Conservation (phyloP, 2,329 filamentous ascomycete genomes). For the Epichloe sibirici region DNA sequence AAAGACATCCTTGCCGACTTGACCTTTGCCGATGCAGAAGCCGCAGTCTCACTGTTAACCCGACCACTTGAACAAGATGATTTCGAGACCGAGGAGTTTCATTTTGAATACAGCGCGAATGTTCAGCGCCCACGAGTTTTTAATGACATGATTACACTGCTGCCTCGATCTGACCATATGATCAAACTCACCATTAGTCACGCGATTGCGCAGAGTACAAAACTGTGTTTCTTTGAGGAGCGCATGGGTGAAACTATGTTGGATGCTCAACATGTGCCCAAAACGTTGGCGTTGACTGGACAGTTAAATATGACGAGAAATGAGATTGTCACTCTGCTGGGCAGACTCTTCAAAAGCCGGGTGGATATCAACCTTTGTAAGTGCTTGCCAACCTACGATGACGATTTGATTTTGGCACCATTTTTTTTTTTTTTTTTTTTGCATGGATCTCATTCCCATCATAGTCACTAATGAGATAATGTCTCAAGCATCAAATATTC, state of each 20-base stretch:
- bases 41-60: slow-evolving; percentile 55
- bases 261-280: slow-evolving; percentile 84
- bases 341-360: slow-evolving; percentile 79
- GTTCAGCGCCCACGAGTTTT: slow-evolving; percentile 84
- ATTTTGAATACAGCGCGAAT: slow-evolving; percentile 88
- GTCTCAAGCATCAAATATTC: slow-evolving; percentile 71
- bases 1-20: slow-evolving; percentile 93
- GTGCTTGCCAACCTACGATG: slow-evolving; percentile 18
- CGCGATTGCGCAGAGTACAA: slow-evolving; percentile 93
- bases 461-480: neutral
- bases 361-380: slow-evolving; percentile 96
- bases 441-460: neutral
- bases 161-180: slow-evolving; percentile 90
- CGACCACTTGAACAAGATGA: slow-evolving; percentile 76
- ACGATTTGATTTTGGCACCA: too few species aligned
- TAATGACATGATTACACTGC: slow-evolving; percentile 97
- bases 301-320: slow-evolving; percentile 81
- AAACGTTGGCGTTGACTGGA: slow-evolving; percentile 77
- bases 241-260: slow-evolving; percentile 90
- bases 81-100: slow-evolving; percentile 95
- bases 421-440: too few species aligned
- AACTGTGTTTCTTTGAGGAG: slow-evolving; percentile 91
- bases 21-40: slow-evolving; percentile 67
- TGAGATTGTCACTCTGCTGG: slow-evolving; percentile 86
- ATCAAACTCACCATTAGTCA: slow-evolving; percentile 97